Evolutionary conservation across 2,329 filamentous ascomycete genomes (phyloP), one percentile per base, ranked within the genome.

Genomic region (Grosmannia huntii): DNA sequence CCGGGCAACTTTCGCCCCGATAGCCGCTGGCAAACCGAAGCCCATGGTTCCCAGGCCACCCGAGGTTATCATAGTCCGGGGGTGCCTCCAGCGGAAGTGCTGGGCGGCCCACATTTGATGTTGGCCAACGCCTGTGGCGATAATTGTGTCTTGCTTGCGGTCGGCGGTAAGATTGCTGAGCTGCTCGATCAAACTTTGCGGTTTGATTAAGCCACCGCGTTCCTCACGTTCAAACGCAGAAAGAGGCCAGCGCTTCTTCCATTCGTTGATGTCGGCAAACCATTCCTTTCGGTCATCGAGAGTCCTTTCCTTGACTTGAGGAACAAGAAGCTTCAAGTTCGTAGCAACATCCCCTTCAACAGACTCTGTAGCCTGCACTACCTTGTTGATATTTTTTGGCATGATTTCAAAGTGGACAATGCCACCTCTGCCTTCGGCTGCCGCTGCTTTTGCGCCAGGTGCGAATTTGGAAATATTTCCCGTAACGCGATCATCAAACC

Each of bases 311-410:
- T 89, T 73, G 25, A 96, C 73, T 57, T 83, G 76, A 12, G 92
- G 91, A 41, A 97, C 67, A 56, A 97, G 84, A 33, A 81, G 74
- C 56, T 78, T 78, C 38, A 97, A 76, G 72, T 95, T 97, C 21
- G 84, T 75, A 3, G 85, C 84, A 33, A 96, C 89, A 68, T 97
- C 92, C 60, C 94, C 94, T 74, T 96, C 92, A 21, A 97, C 86
- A 52, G 94, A 92, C 75, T 96, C 90, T 49, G 89, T 96, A 9
- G 92, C 91, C 74, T 97, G 90, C 16, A 99, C 87, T 49, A 97
- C 91, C 81, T 97, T 99, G 84, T 97, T 97, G 76, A 97, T 97
- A 78, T 99, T 97, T 85, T 99, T 99, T 66, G 94, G 92, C 86
- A 97, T 87, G 67, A 99, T 92, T 71, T 97, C 92, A 68, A 97